Evolutionary conservation across 352 stramenopile species (phyloP), one percentile per base, ranked within the genome.

Genomic region (Phytopythium boreale): DNA sequence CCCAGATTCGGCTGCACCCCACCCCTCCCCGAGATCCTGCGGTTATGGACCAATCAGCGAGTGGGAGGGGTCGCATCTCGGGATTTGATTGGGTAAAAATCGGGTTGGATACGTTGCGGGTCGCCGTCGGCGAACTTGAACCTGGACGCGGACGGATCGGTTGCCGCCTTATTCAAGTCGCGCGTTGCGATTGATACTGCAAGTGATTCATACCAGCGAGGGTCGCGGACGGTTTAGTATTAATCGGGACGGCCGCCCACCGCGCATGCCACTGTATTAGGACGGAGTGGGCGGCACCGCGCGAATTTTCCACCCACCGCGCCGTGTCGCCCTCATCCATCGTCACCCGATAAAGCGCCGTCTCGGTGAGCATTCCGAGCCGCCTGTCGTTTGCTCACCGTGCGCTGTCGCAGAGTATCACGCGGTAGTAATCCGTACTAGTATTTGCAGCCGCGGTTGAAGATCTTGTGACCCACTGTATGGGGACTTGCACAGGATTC

Each of bases 331-430:
- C 43, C 15, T 19, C 39, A 44, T 52, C 20, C n/a, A 52, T 26
- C 46, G n/a, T 31, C 22, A 53, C 47, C 47, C 47, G 24, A 19
- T 27, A 52, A 52, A 52, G 34, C 34, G 34, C 10, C 17, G 49
- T 37, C 24, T 36, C 49, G 24, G 49, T 56, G 49, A 56, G 49
- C 49, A 56, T 56, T 56, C 24, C 24, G 37, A 56, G 27, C 22
- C 9, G 17, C 44, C 34, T 2, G 34, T 39, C 34, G 34, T 39
- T 39, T 39, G 34, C 34, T 39, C 34, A 39, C 34, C 10, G 10
- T 14, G 10, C 10, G 6, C 10, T 10, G 11, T 39, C 10, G n/a
- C n/a, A n/a, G n/a, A n/a, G 34, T 39, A 39, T 39, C 11, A 39
- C 11, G 2, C 7, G 6, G 10, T 39, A 39, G 1, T 39, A 39